phyloP scores from a whole-genome alignment of 2,329 filamentous ascomycete species.

The Penicillium sp. region DNA sequence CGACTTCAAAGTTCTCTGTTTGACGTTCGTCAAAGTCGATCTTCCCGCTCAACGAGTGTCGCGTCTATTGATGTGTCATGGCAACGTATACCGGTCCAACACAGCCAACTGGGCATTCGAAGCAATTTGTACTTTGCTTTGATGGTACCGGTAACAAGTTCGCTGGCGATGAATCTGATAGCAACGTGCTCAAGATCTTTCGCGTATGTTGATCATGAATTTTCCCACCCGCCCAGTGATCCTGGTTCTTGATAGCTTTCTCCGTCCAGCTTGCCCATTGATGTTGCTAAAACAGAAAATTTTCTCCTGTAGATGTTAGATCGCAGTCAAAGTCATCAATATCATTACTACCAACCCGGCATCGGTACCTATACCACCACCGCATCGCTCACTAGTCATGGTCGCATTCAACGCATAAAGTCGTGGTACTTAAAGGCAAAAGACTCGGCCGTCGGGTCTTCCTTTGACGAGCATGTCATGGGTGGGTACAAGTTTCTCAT shows the following conservation, averaged over 20 bases:
- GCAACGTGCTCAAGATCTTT: slow-evolving; percentile 45
- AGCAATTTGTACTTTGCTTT: slow-evolving; percentile 40
- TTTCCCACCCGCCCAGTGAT: not conserved
- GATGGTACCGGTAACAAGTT: slow-evolving; percentile 44
- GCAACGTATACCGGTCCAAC: slow-evolving; percentile 12
- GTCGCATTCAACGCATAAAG: slow-evolving; percentile 49
- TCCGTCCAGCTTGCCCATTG: too few relatives aligned
- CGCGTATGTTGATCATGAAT: slow-evolving; percentile 25
- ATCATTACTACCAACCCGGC: slow-evolving; percentile 41
- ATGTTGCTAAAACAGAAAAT: not conserved
- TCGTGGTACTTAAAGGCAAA: slow-evolving; percentile 35
- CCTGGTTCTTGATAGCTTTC: too few relatives aligned
- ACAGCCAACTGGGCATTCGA: slow-evolving; percentile 20
- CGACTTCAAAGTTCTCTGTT: too few relatives aligned
- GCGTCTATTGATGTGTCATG: slow-evolving; percentile 5
- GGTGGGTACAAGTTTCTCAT: slow-evolving; percentile 75
- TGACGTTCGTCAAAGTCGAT: too few relatives aligned
- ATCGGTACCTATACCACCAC: slow-evolving; percentile 42
- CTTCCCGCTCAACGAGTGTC: too few relatives aligned
- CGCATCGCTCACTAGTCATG: slow-evolving; percentile 29
- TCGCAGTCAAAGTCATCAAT: slow-evolving; percentile 35
- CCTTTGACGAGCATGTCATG: slow-evolving; percentile 76
- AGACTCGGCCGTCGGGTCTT: slow-evolving; percentile 72
- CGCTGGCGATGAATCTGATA: slow-evolving; percentile 40
- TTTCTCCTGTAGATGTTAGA: slow-evolving; percentile 32